Evolutionary conservation across 2,329 filamentous ascomycete genomes (phyloP), one percentile per base, ranked within the genome.

Genomic region (Neophaeococcomyces aloes): DNA sequence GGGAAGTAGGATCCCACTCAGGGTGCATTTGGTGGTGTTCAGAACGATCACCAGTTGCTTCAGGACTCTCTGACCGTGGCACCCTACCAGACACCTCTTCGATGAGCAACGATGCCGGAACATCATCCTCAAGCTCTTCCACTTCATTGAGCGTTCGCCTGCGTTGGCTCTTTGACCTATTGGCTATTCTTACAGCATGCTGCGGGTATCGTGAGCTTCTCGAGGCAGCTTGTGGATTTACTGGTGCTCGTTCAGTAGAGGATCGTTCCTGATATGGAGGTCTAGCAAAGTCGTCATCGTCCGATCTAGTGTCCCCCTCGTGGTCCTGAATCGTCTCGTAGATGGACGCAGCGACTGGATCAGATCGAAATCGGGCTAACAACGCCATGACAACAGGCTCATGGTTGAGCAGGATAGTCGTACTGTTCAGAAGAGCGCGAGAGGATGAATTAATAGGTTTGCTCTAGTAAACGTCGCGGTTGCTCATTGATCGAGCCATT

Each of bases 61-160:
- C 35, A 42, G 42, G 19, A 25, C 46, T 11, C 32, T 33, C 21
- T 10, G 29, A 10, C 14, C 5, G 27, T 19, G 30, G 11, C 23
- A 18, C 14, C 13, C 14, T 27, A 10, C 60, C 59, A 34, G 64
- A 64, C 29, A 65, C 56, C 6, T 65, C 71, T 60, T 81, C 78
- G 30, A 80, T 65, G 23, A 82, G 62, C 29, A 82, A 62, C 7
- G 78, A 81, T 43, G 71, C 71, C 2, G 78, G 78, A 2, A 82
- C 78, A 53, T 80, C 76, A 39, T 78, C 75, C 53, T 79, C 75
- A 29, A 72, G 69, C 38, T 77, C 73, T 32, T 69, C 65, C n/a
- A 61, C 53, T 35, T 66, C 61, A 36, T 62, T 54, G 47, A 18
- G 33, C 45, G 17, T 45, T 31, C 27, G 38, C n/a, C n/a, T 5